phyloP scores from a whole-genome alignment of 2,329 filamentous ascomycete species.

The Phialocephala sp. region DNA sequence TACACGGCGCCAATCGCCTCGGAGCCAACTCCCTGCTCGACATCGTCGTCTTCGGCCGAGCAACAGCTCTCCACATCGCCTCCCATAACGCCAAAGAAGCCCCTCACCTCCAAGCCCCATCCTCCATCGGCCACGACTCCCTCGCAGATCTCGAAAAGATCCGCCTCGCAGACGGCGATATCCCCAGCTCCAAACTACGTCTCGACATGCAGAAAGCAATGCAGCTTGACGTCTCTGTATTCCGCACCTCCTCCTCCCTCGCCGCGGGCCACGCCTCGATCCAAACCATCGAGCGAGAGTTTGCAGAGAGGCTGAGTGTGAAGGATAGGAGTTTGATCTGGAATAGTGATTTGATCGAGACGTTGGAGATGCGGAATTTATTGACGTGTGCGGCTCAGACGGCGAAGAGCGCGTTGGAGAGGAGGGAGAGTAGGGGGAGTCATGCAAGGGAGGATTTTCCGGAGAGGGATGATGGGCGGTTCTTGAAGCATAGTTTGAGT shows the following conservation, averaged over 20 bases:
- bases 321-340: slow-evolving; percentile 53
- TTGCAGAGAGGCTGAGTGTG: slow-evolving; percentile 44
- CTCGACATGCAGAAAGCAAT: slow-evolving; percentile 51
- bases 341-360: slow-evolving; percentile 55
- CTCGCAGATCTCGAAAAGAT: slow-evolving; percentile 45
- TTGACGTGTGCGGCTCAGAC: slow-evolving; percentile 54
- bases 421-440: slow-evolving; percentile 52
- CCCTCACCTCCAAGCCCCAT: slow-evolving; percentile 76
- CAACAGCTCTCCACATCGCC: slow-evolving; percentile 92
- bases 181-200: slow-evolving; percentile 40
- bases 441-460: slow-evolving; percentile 55
- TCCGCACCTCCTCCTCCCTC: slow-evolving; percentile 75
- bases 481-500: slow-evolving; percentile 54
- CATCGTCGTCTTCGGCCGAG: slow-evolving; percentile 56
- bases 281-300: slow-evolving; percentile 49
- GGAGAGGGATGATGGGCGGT: slow-evolving; percentile 49
- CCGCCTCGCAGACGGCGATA: slow-evolving; percentile 46
- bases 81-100: slow-evolving; percentile 54
- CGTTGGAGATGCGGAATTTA: slow-evolving; percentile 52
- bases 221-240: slow-evolving; percentile 53
- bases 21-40: slow-evolving; percentile 56
- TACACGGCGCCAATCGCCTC: slow-evolving; percentile 54
- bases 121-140: slow-evolving; percentile 64
- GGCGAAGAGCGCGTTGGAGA: slow-evolving; percentile 48
- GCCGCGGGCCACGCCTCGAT: slow-evolving; percentile 81